A percentile compares a stretch with the other conserved stretches of the same genome.
phyloP scores from a whole-genome alignment of 495 filamentous ascomycete genomes.

The Aspergillus baeticus region DNA sequence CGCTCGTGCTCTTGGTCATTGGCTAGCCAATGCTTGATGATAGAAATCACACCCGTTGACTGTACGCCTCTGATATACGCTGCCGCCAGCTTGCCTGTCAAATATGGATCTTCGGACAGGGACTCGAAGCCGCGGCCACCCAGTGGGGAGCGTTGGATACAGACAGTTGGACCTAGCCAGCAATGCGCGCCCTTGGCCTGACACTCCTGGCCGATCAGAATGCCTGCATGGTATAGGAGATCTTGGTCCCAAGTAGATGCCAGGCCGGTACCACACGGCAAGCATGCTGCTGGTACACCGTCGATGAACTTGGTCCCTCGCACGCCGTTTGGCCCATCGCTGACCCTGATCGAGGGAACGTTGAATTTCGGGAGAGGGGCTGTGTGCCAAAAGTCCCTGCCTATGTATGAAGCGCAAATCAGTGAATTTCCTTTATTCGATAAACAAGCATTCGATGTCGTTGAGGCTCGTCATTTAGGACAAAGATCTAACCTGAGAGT shows the following conservation, averaged over 20 bases:
- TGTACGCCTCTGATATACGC: constrained; percentile 60
- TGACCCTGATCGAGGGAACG: too few species aligned
- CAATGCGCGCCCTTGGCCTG: constrained; percentile 58
- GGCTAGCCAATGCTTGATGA: constrained; percentile 65
- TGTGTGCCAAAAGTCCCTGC: too few species aligned
- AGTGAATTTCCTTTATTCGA: too few species aligned
- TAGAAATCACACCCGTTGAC: constrained; percentile 55
- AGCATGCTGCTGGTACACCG: constrained; percentile 35
- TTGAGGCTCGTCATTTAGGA: too few species aligned
- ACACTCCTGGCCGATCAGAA: constrained; percentile 54
- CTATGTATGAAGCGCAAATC: too few species aligned
- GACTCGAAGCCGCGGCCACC: constrained; percentile 69
- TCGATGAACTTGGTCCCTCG: not conserved
- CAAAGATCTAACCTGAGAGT: too few species aligned
- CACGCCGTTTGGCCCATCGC: not conserved
- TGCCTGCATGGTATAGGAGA: constrained; percentile 50
- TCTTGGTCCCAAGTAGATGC: constrained; percentile 59
- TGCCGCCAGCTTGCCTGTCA: constrained; percentile 60
- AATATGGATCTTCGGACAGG: constrained; percentile 64
- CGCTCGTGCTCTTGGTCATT: constrained; percentile 65
- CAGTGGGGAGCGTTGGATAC: constrained; percentile 62
- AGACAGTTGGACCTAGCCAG: constrained; percentile 66
- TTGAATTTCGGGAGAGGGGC: too few species aligned
- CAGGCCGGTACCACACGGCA: constrained; percentile 21
- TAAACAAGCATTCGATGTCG: too few species aligned